Evolutionary conservation across 1,284 basidiomycete genomes (phyloP).

Genomic region (Apiotrichum brassicae): DNA sequence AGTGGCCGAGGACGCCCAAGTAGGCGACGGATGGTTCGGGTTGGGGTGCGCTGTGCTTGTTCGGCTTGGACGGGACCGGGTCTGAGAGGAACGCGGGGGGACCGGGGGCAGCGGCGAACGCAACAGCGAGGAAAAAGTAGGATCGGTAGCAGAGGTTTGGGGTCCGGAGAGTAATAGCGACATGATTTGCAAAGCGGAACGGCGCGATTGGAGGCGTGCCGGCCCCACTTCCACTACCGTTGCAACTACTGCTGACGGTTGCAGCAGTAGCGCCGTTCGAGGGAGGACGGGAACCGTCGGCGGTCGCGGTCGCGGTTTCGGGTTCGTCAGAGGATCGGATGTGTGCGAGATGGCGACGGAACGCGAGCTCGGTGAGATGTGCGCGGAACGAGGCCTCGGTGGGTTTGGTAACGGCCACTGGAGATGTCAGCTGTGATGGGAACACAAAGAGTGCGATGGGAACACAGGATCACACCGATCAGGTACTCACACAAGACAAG

Average conservation of each 20-base stretch:
- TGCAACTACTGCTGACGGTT: slow-evolving; percentile 17
- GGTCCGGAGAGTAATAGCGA: slow-evolving; percentile 83
- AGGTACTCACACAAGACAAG: slow-evolving; percentile 33
- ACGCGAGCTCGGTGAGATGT: slow-evolving; percentile 90
- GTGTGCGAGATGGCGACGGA: slow-evolving; percentile 83
- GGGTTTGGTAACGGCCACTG: slow-evolving; percentile 90
- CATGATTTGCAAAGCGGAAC: slow-evolving; percentile 84
- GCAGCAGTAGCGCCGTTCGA: slow-evolving; percentile 35
- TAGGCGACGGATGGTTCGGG: slow-evolving; percentile 31
- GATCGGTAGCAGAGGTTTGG: slow-evolving; percentile 55
- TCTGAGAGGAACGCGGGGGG: slow-evolving; percentile 38
- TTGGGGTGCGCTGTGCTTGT: slow-evolving; percentile 8
- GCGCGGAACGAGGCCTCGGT: slow-evolving; percentile 84
- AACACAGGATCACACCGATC: background rate
- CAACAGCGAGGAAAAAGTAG: slow-evolving; percentile 66
- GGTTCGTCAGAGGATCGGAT: slow-evolving; percentile 59
- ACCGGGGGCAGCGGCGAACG: slow-evolving; percentile 50
- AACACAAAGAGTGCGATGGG: background rate
- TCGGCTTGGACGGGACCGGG: slow-evolving; percentile 16
- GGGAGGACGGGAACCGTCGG: slow-evolving; percentile 28
- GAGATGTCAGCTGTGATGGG: background rate
- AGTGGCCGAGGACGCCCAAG: slow-evolving; percentile 39
- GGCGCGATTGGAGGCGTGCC: slow-evolving; percentile 45
- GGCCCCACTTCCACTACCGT: slow-evolving; percentile 41
- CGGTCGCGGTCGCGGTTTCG: slow-evolving; percentile 43